phyloP scores from a whole-genome alignment of 1,284 basidiomycete genomes.

The Cutaneotrichosporon curvatum region DNA sequence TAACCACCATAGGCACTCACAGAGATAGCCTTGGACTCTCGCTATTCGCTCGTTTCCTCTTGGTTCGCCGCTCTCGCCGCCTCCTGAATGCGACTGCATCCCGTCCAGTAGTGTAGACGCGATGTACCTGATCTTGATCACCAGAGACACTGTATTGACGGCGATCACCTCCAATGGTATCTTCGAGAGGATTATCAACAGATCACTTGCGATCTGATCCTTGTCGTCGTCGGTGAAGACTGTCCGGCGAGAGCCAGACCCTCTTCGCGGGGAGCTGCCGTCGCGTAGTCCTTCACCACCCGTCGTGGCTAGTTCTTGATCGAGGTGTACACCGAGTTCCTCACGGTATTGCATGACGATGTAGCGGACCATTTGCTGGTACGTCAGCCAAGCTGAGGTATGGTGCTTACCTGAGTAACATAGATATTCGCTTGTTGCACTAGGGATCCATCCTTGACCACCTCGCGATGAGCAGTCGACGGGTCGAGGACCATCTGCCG shows the following conservation, averaged over 20 bases:
- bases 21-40: slow-evolving; percentile 64
- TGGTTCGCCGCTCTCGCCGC: background rate
- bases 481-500: slow-evolving; percentile 84
- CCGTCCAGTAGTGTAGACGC: slow-evolving; percentile 78
- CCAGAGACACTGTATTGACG: slow-evolving; percentile 64
- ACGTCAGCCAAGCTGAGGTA: background rate
- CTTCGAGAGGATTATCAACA: slow-evolving; percentile 74
- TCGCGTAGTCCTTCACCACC: slow-evolving; percentile 47
- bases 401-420: slow-evolving; percentile 58
- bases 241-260: slow-evolving; percentile 2
- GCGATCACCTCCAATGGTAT: slow-evolving; percentile 86
- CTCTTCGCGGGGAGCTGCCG: slow-evolving; percentile 49
- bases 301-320: slow-evolving; percentile 14
- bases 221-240: slow-evolving; percentile 26
- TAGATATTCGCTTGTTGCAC: slow-evolving; percentile 83
- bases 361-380: slow-evolving; percentile 83
- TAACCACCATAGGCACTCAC: slow-evolving; percentile 10
- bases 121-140: slow-evolving; percentile 81
- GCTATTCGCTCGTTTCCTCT: slow-evolving; percentile 52
- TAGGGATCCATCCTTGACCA: slow-evolving; percentile 74
- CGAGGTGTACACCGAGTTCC: slow-evolving; percentile 57
- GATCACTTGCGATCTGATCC: slow-evolving; percentile 48
- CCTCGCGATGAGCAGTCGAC: slow-evolving; percentile 63
- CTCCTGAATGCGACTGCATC: slow-evolving; percentile 57
- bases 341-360: slow-evolving; percentile 82